Base-by-base conservation (phyloP, 108 stramenopile genomes). In the Cyclotella sp. region DNA sequence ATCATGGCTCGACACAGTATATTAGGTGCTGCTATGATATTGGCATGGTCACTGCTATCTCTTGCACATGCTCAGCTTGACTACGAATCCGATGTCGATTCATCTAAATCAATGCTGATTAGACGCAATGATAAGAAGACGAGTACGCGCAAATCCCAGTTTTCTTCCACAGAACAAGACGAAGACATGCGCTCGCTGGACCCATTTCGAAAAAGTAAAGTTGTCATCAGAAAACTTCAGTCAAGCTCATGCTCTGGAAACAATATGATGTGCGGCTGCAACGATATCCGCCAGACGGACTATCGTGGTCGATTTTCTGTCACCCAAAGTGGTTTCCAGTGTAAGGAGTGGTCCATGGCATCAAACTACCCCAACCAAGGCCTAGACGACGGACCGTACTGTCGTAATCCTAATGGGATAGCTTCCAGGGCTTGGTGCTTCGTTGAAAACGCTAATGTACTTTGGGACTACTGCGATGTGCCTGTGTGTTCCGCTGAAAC, bases 401-500 rank as follows among this genome's bases (percentile, higher is more conserved):
- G 76, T 46, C 60, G 76, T 24, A 77, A 77, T 54, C 76, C 76
- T 6, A 62, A 53, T 29, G 41, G 30, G 45, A 61, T 46, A 18
- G 68, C 53, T 19, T 22, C 47, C 9, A 41, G 54, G 44, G 76
- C 76, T 11, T 77, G 68, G 68, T 77, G 76, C 28, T 77, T 70
- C 51, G 68, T 70, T 29, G 76, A 77, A 18, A 47, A 63, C 12
- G 47, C 27, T 29, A 19, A 19, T 42, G 52, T 52, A 15, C n/a
- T 43, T 13, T 77, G 76, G 76, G 76, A 78, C 39, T 78, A 65
- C 21, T 78, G 77, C 44, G 29, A 39, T 30, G 70, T 78, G 3
- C 76, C 76, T 40, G 71, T 26, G 43, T 78, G 77, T 28, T 7
- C 46, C 18, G 9, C 64, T 10, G 44, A 9, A 30, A 26, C 9